Base-by-base conservation (phyloP, 2,329 filamentous ascomycete species). In the Clonostachys chloroleuca region DNA sequence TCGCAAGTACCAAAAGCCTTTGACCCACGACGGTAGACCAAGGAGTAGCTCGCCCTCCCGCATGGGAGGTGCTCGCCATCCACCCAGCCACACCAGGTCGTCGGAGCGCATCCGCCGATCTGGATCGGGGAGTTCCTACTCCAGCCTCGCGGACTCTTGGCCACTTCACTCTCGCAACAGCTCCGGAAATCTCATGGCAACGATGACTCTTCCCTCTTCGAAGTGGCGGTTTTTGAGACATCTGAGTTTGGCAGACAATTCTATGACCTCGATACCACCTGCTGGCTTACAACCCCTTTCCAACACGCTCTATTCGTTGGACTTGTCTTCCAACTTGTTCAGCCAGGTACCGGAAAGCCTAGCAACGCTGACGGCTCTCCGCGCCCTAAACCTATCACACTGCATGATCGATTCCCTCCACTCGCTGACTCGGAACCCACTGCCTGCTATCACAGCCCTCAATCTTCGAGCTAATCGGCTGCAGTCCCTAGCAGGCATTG, bases 331-430 rank as follows among this genome's bases (percentile, higher is more conserved):
- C 44, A 99, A 99, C 60, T 81, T 96, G 34, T 95, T 99, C 65
- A 84, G 83, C n/a, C 89, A 96, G 64, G 87, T 97, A 46, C 94
- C 94, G 1, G 94, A 97, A 64, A 94, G 89, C 58, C 72, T 99
- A 48, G 87, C 92, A 12, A 88, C 83, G 10, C 74, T 99, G 49
- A 91, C 90, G 17, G 86, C 90, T 30, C 78, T 99, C n/a, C 84
- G 92, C 53, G 92, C 94, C 20, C 73, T 99, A 46, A 97, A 99
- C 59, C 76, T 99, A 24, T 95, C 92, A 5, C 88, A 95, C 59
- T 97, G 92, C 75, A 96, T 97, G 92, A 97, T 99, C 52, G 89
- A 92, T 56, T 94, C 91, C 14, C 75, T 99, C 47, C 88, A 95
- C 58, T 96, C 92, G 3, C 74, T 99, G 40, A 84, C 84, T 3